phyloP scores from a whole-genome alignment of 2,329 filamentous ascomycete genomes.

The Alternaria infectoria region DNA sequence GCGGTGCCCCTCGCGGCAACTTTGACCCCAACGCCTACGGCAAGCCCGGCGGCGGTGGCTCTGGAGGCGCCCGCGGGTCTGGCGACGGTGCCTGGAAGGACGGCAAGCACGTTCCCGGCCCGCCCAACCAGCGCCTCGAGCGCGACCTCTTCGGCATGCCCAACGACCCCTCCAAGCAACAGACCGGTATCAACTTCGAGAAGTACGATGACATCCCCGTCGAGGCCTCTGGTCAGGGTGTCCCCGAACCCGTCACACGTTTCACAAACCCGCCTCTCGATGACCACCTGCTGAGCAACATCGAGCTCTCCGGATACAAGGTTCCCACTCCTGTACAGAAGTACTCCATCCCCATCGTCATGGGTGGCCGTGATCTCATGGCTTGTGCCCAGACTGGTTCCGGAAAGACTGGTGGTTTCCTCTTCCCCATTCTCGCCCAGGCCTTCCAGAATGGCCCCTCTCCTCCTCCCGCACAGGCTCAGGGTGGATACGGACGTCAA shows the following conservation, averaged over 20 bases:
- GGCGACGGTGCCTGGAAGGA: conserved; percentile 97
- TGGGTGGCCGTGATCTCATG: conserved; percentile 97
- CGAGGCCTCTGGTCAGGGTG: conserved; percentile 91
- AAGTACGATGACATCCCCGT: conserved; percentile 99
- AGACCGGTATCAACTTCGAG: conserved; percentile 99
- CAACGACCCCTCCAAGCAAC: conserved; percentile 93
- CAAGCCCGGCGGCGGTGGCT: conserved; percentile 58
- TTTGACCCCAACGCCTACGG: conserved; percentile 71
- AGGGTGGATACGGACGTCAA: conserved; percentile 76
- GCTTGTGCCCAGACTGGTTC: conserved; percentile 99
- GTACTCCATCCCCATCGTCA: conserved; percentile 99
- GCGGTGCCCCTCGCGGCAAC: conserved; percentile 49
- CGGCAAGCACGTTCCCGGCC: conserved; percentile 93
- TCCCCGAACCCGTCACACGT: conserved; percentile 86
- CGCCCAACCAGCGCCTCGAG: conserved; percentile 86
- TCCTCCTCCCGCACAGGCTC: conserved; percentile 65
- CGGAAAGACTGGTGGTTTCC: conserved; percentile 99
- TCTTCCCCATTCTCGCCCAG: conserved; percentile 99
- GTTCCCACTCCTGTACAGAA: conserved; percentile 97
- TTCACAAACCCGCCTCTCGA: conserved; percentile 97
- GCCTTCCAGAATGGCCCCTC: conserved; percentile 90
- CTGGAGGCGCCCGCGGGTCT: conserved; percentile 72
- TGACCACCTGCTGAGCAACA: conserved; percentile 91
- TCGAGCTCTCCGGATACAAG: conserved; percentile 92
- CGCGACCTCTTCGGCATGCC: conserved; percentile 91